Evolutionary conservation across 805 yeast genomes (phyloP).

Genomic region (Yueomyces sp.): DNA sequence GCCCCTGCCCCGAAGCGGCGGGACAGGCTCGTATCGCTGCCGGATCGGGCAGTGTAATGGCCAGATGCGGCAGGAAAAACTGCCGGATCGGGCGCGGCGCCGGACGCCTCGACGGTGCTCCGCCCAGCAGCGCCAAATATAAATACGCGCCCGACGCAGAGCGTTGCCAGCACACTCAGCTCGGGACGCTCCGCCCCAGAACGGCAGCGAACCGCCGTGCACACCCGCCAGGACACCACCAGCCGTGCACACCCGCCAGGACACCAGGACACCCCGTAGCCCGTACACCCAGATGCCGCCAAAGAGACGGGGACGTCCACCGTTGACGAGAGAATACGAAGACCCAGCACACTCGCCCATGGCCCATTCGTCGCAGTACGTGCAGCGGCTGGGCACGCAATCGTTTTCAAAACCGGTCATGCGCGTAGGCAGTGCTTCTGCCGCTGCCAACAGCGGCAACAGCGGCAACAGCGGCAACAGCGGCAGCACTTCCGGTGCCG

Average conservation of each 20-base stretch:
- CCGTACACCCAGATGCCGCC: constrained; percentile 1
- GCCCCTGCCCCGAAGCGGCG: no score
- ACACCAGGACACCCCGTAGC: neutral
- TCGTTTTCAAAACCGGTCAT: neutral
- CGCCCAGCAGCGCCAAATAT: no score
- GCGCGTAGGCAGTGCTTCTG: neutral
- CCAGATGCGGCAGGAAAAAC: no score
- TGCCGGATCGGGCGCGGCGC: no score
- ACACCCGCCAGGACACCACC: neutral
- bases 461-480: neutral
- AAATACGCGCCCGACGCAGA: no score
- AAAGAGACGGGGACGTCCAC: constrained; percentile 25
- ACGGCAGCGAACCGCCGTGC: no score
- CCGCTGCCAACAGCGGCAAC: neutral
- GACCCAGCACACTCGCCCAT: constrained; percentile 25
- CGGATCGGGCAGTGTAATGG: no score
- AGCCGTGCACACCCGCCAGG: neutral
- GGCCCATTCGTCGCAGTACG: constrained; percentile 24
- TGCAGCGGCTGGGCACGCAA: constrained; percentile 16
- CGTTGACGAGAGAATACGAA: constrained; percentile 21
- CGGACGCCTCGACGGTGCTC: no score
- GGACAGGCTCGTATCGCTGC: no score
- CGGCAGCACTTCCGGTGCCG: neutral
- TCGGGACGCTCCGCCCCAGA: neutral
- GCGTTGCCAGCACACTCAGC: constrained; percentile 1